These are phyloP conservation scores for Blastobotrys proliferans DNA, from an alignment of 1,139 yeast species.

Conservation along the genomic window DNA sequence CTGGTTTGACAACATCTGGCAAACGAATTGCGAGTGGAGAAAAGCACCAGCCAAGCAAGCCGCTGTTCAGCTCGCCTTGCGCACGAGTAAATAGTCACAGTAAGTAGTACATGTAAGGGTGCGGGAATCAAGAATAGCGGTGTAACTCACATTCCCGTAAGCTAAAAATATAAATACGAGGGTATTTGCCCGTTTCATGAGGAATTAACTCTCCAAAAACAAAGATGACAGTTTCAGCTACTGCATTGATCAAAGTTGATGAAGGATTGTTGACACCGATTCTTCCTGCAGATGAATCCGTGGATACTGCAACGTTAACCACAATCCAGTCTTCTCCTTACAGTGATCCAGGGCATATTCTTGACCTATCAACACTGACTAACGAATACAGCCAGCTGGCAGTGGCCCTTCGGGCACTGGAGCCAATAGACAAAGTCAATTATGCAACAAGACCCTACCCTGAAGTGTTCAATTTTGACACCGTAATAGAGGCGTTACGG, in stretches of 20 bases:
- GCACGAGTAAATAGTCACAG: no score
- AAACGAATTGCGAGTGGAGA: no score
- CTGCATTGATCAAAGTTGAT: constrained; percentile 13
- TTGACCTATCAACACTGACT: constrained; percentile 12
- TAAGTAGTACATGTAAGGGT: no score
- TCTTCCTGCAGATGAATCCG: not conserved
- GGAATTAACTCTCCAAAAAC: no score
- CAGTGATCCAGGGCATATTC: constrained; percentile 15
- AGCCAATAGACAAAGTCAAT: constrained; percentile 6
- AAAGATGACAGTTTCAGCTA: no score
- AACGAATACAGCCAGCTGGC: constrained; percentile 14
- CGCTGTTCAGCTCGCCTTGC: no score
- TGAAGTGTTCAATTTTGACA: constrained; percentile 14
- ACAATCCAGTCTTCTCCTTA: constrained; percentile 20
- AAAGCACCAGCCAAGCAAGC: no score
- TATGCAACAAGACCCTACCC: constrained; percentile 16
- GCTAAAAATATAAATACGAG: no score
- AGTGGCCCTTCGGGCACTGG: constrained; percentile 14
- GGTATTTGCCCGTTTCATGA: no score
- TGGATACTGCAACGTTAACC: not conserved
- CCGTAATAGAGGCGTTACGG: constrained; percentile 10
- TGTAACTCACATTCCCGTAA: no score
- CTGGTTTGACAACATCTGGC: no score
- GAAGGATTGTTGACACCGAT: constrained; percentile 14
- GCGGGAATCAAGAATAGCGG: no score